Base-by-base conservation (phyloP, 2,329 filamentous ascomycete genomes). In the Talaromyces rugulosus region DNA sequence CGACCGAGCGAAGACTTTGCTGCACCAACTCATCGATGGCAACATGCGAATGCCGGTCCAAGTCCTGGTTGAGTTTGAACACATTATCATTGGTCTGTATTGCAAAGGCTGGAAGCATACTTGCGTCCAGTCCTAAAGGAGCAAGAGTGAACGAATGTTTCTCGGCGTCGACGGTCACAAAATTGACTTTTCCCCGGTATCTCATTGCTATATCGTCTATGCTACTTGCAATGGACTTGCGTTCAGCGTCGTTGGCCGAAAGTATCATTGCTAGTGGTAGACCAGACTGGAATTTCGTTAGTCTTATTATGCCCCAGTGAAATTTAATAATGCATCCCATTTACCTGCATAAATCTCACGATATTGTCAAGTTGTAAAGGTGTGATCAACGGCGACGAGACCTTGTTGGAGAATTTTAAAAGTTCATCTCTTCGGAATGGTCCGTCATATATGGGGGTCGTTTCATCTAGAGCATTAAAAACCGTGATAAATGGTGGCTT, bases 261-360 rank as follows among this genome's bases (percentile, higher is more conserved):
- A 54, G 58, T 11, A 62, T n/a, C 50, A 62, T 58, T 28, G 44
- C 60, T 11, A 62, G 28, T 8, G 60, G 60, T 27, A 62, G n/a
- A n/a, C 55, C 60, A n/a, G 60, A 62, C 60, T 62, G 11, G 3
- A 11, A 1, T n/a, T 1, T 34, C 14, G 33, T 62, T 31, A 62
- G 34, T 44, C 2, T n/a, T 23, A 14, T 16, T 28, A 23, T 9
- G 2, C 12, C 23, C 5, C 23, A 16, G 8, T 8, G 9, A 4
- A 1, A 31, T 36, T 4, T 7, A 36, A 27, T 7, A 36, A 27
- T 6, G 12, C 14, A 47, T 16, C 7, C n/a, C 9, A 1, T 53
- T 16, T 30, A 58, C 60, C 60, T 58, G 53, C 60, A 62, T 62
- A 23, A 62, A 62, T 50, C 31, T 36, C 8, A 58, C 55, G 33